phyloP scores from a whole-genome alignment of 2,329 filamentous ascomycete species.

The Fusarium sp. region DNA sequence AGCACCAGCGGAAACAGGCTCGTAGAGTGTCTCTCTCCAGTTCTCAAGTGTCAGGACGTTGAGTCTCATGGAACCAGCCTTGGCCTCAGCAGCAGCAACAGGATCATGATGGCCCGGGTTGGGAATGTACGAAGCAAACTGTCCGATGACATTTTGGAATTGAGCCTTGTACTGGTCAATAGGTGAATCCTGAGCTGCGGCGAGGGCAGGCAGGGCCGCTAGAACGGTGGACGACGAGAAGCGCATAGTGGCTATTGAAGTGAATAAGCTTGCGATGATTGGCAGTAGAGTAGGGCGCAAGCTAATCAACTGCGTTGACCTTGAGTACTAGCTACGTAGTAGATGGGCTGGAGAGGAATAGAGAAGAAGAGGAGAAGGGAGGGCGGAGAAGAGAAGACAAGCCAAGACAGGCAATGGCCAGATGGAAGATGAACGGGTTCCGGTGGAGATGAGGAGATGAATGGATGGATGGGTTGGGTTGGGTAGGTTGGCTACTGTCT shows the following conservation, averaged over 20 bases:
- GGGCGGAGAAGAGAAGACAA: conserved; percentile 20
- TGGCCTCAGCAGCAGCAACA: conserved; percentile 58
- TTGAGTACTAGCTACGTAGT: background rate
- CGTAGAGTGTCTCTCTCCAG: conserved; percentile 77
- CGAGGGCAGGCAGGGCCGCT: conserved; percentile 69
- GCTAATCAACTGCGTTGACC: conserved; percentile 8
- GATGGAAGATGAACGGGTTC: conserved; percentile 37
- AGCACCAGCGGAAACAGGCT: conserved; percentile 69
- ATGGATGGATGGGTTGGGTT: conserved; percentile 10
- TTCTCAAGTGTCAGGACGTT: conserved; percentile 73
- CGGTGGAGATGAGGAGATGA: conserved; percentile 42
- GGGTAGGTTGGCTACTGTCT: conserved; percentile 4
- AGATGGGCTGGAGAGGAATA: conserved; percentile 21
- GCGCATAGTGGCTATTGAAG: conserved; percentile 63
- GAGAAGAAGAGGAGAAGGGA: conserved; percentile 23
- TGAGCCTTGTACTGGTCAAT: conserved; percentile 72
- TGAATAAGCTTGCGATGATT: conserved; percentile 9
- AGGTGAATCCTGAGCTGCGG: conserved; percentile 64
- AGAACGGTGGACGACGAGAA: conserved; percentile 65
- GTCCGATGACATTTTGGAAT: conserved; percentile 74
- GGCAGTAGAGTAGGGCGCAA: conserved; percentile 7
- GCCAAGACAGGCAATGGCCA: conserved; percentile 26
- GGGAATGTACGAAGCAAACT: conserved; percentile 67
- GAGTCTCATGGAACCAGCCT: conserved; percentile 59
- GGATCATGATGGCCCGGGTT: conserved; percentile 60